phyloP scores from a whole-genome alignment of 495 filamentous ascomycete genomes.

The Parachaetomium inaequale region DNA sequence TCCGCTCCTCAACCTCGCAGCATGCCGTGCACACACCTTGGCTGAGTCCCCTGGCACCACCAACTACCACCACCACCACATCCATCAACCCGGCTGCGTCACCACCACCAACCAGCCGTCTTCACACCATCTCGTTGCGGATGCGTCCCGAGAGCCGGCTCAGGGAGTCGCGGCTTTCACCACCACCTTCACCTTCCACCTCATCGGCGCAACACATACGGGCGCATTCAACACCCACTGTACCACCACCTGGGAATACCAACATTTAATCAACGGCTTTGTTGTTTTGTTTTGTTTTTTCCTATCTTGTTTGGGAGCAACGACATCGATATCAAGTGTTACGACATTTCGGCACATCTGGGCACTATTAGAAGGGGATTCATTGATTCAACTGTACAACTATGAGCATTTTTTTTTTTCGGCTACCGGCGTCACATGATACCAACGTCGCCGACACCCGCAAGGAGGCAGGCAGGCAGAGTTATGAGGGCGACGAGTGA shows the following conservation, averaged over 20 bases:
- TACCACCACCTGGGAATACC: slow-evolving; percentile 31
- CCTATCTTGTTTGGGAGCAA: slow-evolving; percentile 14
- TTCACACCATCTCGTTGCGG: slow-evolving; percentile 16
- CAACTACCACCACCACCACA: slow-evolving; percentile 4
- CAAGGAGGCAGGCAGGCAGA: slow-evolving; percentile 16
- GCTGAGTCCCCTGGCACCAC: slow-evolving; percentile 5
- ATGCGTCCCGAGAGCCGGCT: slow-evolving; percentile 29
- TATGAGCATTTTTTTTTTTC: slow-evolving; percentile 26
- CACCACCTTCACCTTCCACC: slow-evolving; percentile 14
- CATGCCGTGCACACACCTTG: slow-evolving; percentile 14
- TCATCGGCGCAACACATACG: slow-evolving; percentile 11
- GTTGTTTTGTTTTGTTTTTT: slow-evolving; percentile 16
- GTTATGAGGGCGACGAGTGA: slow-evolving; percentile 15
- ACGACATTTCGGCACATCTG: slow-evolving; percentile 18
- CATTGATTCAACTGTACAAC: slow-evolving; percentile 24
- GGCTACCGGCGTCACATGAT: slow-evolving; percentile 26
- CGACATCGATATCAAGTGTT: slow-evolving; percentile 24
- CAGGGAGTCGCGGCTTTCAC: slow-evolving; percentile 15
- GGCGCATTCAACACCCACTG: slow-evolving; percentile 18
- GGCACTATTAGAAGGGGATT: slow-evolving; percentile 20
- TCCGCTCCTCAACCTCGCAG: neutral
- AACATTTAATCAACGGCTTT: slow-evolving; percentile 30
- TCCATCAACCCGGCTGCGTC: slow-evolving; percentile 8
- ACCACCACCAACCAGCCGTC: neutral
- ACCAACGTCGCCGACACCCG: slow-evolving; percentile 27